Base-by-base conservation (phyloP, 2,329 filamentous ascomycete genomes). In the Didymella lethalis region DNA sequence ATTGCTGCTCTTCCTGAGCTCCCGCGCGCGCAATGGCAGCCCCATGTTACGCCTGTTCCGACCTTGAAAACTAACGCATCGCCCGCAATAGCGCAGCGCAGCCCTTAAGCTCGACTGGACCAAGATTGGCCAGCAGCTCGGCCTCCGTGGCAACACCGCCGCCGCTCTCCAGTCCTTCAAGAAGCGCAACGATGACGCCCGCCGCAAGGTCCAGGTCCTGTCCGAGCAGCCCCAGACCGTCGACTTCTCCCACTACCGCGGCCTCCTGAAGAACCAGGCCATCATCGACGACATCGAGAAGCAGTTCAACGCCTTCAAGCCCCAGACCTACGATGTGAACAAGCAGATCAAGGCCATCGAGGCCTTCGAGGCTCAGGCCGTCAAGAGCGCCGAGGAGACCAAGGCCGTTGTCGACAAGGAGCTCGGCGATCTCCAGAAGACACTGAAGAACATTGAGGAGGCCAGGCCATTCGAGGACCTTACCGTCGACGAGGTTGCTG, bases 81-180 rank as follows among this genome's bases (percentile, higher is more conserved):
- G 53, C 55, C 58, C 62, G 64, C 63, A 65, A 80, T 81, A 98
- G 94, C 91, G 93, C 87, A 97, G 92, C 88, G 93, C 94, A 86
- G 93, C 94, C 82, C 88, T 96, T 83, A 99, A 98, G 88, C 88
- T 99, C 86, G 95, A 99, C 89, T 99, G 95, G 95, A 88, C 88
- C 84, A 95, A 96, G 85, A 88, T 99, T 77, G 90, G 90, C 82
- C 88, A 87, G 83, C 96, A 94, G 78, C 93, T 99, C 76, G 94
- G 94, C 80, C 92, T 99, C 81, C 92, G 92, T 81, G 95, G 95
- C 80, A 91, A 93, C 84, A 99, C 95, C 71, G 93, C 92, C 71
- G 83, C 90, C 75, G 90, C 94, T 64, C 92, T 99, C 64, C 90
- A 94, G 80, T 87, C 92, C 69, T 99, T 99, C 90, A 99, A 99